A percentile compares a stretch with the other conserved stretches of the same genome.
phyloP scores from a whole-genome alignment of 345 rosid genomes.

The Moricandia arvensis region DNA sequence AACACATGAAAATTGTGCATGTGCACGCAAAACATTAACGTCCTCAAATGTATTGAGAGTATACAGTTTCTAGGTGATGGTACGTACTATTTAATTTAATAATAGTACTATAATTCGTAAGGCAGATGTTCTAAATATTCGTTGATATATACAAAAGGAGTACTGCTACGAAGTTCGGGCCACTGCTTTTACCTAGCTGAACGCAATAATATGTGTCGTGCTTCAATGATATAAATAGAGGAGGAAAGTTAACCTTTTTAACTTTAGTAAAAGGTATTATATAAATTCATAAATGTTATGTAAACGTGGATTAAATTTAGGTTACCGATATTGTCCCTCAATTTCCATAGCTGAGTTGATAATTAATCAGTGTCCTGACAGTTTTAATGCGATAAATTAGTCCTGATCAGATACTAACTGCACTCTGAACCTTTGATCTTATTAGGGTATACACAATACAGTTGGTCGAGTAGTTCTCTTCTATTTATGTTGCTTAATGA shows the following conservation, averaged over 20 bases:
- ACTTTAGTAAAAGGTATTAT: not conserved
- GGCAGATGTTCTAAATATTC: conserved; percentile 26
- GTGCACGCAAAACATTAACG: conserved; percentile 29
- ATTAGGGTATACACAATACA: not conserved
- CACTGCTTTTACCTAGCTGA: conserved; percentile 28
- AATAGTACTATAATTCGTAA: not conserved
- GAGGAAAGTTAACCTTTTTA: not conserved
- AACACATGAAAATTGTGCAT: conserved; percentile 32
- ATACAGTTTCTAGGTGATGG: conserved; percentile 21
- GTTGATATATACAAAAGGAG: conserved; percentile 16
- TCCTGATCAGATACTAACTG: not conserved
- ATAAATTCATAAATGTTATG: not conserved
- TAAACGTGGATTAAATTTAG: not conserved
- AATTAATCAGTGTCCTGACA: too few relatives aligned
- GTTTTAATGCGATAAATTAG: too few relatives aligned
- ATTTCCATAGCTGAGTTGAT: too few relatives aligned
- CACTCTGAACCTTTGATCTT: not conserved
- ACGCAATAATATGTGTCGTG: conserved; percentile 25
- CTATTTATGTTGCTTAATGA: not conserved
- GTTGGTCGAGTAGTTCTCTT: not conserved
- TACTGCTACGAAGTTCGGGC: conserved; percentile 30
- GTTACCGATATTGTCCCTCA: too few relatives aligned
- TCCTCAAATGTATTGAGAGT: not conserved
- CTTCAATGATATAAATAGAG: conserved; percentile 2
- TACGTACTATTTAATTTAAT: not conserved